These are phyloP conservation scores for Herpomyces periplanetae DNA, from an alignment of 2,329 filamentous ascomycete genomes.

Conservation along the genomic window DNA sequence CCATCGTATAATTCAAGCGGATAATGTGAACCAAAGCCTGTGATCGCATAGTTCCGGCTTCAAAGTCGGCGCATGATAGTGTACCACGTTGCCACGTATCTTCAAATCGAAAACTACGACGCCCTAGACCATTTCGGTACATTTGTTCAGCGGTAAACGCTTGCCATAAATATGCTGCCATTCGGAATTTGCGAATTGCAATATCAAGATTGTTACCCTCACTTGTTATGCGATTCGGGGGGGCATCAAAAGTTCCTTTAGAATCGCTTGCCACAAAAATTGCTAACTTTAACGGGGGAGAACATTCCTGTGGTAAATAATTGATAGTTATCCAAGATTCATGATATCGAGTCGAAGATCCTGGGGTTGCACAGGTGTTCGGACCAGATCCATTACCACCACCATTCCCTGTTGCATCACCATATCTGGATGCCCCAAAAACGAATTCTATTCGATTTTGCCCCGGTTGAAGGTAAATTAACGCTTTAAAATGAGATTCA, in stretches of 20 bases:
- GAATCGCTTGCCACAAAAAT: slow-evolving; percentile 67
- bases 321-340: slow-evolving; percentile 44
- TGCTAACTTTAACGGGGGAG: slow-evolving; percentile 55
- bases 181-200: slow-evolving; percentile 59
- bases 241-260: slow-evolving; percentile 40
- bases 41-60: slow-evolving; percentile 33
- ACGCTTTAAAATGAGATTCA: slow-evolving; percentile 59
- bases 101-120: slow-evolving; percentile 57
- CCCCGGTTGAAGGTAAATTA: slow-evolving; percentile 62
- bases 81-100: slow-evolving; percentile 75
- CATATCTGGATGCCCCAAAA: slow-evolving; percentile 44
- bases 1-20: slow-evolving; percentile 39
- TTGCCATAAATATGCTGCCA: slow-evolving; percentile 87
- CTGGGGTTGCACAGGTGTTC: slow-evolving; percentile 25
- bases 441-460: slow-evolving; percentile 62
- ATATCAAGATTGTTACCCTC: slow-evolving; percentile 48
- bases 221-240: slow-evolving; percentile 27
- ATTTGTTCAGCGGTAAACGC: slow-evolving; percentile 90
- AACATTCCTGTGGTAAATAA: slow-evolving; percentile 36
- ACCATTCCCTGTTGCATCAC: too few relatives aligned
- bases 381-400: too few relatives aligned
- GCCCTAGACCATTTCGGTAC: slow-evolving; percentile 49
- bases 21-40: slow-evolving; percentile 70
- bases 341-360: slow-evolving; percentile 25
- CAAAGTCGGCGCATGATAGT: slow-evolving; percentile 30